A percentile compares a stretch with the other conserved stretches of the same genome.
phyloP scores from a whole-genome alignment of 306 rosid genomes.

The Luffa acutangula region DNA sequence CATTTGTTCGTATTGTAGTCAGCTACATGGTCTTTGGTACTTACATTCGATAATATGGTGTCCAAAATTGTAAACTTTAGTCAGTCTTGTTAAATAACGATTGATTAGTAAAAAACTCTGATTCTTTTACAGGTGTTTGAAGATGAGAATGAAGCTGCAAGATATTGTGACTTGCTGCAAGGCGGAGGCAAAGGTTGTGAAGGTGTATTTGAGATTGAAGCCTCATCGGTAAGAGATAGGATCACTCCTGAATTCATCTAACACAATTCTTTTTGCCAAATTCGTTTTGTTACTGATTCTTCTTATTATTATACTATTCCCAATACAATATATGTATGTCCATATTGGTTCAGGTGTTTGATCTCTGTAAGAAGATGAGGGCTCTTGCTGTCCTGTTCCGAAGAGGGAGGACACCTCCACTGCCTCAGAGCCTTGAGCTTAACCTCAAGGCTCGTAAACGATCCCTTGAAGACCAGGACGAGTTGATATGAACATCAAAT shows the following conservation, averaged over 20 bases:
- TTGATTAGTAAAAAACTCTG: background rate
- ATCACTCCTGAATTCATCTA: slow-evolving; percentile 1
- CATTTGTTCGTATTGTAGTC: background rate
- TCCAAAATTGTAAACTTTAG: background rate
- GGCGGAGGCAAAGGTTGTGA: slow-evolving; percentile 93
- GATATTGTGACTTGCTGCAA: slow-evolving; percentile 79
- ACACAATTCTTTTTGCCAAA: background rate
- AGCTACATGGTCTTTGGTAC: background rate
- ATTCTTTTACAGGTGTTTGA: slow-evolving; percentile 58
- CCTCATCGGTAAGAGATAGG: slow-evolving; percentile 67
- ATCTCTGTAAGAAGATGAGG: slow-evolving; percentile 80
- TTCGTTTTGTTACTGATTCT: background rate
- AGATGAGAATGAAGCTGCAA: slow-evolving; percentile 86
- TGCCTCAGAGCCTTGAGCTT: slow-evolving; percentile 78
- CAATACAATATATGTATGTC: background rate
- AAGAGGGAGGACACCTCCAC: slow-evolving; percentile 87
- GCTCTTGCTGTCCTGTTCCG: slow-evolving; percentile 93
- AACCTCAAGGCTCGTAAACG: slow-evolving; percentile 69
- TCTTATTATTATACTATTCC: background rate
- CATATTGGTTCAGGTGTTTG: slow-evolving; percentile 51
- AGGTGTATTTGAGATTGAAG: slow-evolving; percentile 96
- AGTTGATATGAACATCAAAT: slow-evolving; percentile 25
- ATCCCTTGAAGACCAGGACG: slow-evolving; percentile 88
- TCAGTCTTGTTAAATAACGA: background rate
- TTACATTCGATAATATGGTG: background rate